phyloP scores from a whole-genome alignment of 768 basidiomycete genomes.

The Amanita jacksonii region DNA sequence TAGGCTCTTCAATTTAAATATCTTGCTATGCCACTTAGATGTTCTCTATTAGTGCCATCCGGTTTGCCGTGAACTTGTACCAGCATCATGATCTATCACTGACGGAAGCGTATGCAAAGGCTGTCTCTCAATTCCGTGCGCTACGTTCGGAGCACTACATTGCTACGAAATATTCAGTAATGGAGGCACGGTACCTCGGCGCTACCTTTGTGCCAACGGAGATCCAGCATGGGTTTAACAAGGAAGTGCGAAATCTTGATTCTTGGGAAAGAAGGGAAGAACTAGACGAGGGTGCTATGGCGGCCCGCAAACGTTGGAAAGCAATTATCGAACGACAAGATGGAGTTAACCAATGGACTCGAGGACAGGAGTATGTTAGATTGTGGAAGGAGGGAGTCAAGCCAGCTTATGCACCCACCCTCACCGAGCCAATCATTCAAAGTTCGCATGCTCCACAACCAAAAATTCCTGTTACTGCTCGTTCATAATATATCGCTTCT shows the following conservation, averaged over 20 bases:
- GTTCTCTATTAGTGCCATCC: slow-evolving; percentile 49
- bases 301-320: slow-evolving; percentile 72
- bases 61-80: slow-evolving; percentile 74
- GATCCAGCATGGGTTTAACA: slow-evolving; percentile 49
- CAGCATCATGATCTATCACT: slow-evolving; percentile 52
- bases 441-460: neutral
- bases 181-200: slow-evolving; percentile 76
- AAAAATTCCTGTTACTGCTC: neutral
- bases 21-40: slow-evolving; percentile 9
- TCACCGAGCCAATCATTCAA: slow-evolving; percentile 31
- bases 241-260: slow-evolving; percentile 52
- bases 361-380: slow-evolving; percentile 61
- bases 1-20: slow-evolving; percentile 30
- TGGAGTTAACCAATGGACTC: slow-evolving; percentile 52
- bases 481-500: neutral
- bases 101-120: slow-evolving; percentile 69
- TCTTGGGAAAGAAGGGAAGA: slow-evolving; percentile 49
- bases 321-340: slow-evolving; percentile 42
- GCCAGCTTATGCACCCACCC: slow-evolving; percentile 52
- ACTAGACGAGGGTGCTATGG: slow-evolving; percentile 48
- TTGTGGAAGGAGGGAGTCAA: slow-evolving; percentile 64
- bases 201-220: slow-evolving; percentile 51
- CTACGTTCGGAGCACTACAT: slow-evolving; percentile 81
- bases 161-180: slow-evolving; percentile 60
- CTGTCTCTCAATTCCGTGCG: slow-evolving; percentile 80